These are phyloP conservation scores for Solanum habrochaites DNA, from an alignment of 257 asterid species.

Conservation along the genomic window DNA sequence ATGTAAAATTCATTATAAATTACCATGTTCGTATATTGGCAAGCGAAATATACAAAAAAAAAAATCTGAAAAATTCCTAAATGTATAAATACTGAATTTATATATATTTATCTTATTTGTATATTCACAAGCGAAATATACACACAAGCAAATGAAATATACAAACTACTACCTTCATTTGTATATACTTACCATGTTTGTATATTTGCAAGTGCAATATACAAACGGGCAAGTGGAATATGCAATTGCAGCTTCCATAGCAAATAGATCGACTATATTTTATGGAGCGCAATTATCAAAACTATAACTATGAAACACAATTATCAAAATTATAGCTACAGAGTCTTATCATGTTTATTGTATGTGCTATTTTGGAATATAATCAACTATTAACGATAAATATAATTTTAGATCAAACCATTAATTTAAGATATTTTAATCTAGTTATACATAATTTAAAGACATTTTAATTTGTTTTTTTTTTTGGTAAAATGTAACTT, in stretches of 20 bases:
- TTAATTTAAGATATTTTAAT: too few species aligned
- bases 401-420: background rate
- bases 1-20: background rate
- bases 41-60: too few species aligned
- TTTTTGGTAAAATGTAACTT: background rate
- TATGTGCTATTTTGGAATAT: background rate
- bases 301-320: background rate
- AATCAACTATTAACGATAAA: too few species aligned
- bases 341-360: too few species aligned
- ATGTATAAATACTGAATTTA: background rate
- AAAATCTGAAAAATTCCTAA: background rate
- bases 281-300: background rate
- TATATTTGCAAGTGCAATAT: background rate
- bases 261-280: too few species aligned
- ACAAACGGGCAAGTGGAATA: too few species aligned
- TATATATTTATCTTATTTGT: too few species aligned
- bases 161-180: background rate
- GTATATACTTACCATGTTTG: background rate
- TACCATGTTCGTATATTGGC: background rate
- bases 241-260: background rate
- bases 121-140: too few species aligned
- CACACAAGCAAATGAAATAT: too few species aligned
- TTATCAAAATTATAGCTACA: too few species aligned
- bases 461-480: accelerated
- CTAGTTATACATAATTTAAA: too few species aligned